Evolutionary conservation across 352 stramenopile species (phyloP), one percentile per base, ranked within the genome.

Genomic region (Globisporangium ultimum): DNA sequence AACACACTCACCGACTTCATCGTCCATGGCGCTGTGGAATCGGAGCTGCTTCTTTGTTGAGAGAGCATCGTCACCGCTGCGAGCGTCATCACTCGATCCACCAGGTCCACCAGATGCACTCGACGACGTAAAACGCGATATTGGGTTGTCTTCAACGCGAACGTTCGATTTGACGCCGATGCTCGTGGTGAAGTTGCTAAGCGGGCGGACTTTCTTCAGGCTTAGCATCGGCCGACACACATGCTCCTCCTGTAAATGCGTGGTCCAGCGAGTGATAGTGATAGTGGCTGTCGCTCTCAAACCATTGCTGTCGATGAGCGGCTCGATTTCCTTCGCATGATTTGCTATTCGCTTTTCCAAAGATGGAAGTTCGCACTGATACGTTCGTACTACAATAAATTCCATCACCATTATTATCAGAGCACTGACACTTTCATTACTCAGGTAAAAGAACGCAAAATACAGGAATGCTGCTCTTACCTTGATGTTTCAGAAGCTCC

Each of bases 71-170:
- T 78, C 58, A 7, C 24, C 24, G 5, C 24, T 32, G 24, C 24
- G 24, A 32, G 24, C 24, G 24, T 32, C 24, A 32, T 32, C 24
- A 32, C 24, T 32, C 24, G 24, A 32, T 32, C 24, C 24, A 32
- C 24, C 24, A 32, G 24, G 24, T 32, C 24, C 24, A 32, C 24
- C 24, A 32, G 24, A 32, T 32, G 24, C 59, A 63, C 43, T 74
- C 76, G 13, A 97, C 4, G 91, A 90, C 11, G 97, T 76, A 55
- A 94, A 92, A 11, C 84, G 76, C 52, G 98, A 67, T 34, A 94
- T 77, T 4, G 80, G 73, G 53, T 97, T 82, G 65, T 97, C 89
- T 12, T 92, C 84, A 1, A 88, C 78, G 42, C 76, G 79, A 34
- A 84, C 69, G 48, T 89, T 91, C 20, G 79, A 89, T 24, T 78